Base-by-base conservation (phyloP, 768 basidiomycete genomes). In the Cantharellus anzutake region DNA sequence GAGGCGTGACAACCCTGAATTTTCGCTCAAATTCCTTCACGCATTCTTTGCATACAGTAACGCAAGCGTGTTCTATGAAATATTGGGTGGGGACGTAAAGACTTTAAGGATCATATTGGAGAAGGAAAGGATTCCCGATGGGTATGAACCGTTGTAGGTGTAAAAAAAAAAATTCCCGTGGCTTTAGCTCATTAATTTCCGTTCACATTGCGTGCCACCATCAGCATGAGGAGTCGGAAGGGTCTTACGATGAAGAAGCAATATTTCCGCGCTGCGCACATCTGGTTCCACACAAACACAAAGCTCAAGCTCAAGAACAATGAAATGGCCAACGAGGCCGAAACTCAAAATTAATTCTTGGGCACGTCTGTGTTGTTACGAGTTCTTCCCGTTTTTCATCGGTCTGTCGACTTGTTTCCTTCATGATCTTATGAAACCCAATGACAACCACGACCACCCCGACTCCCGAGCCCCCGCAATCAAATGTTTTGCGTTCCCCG, bases 101-200 rank as follows among this genome's bases (percentile, higher is more conserved):
- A 81, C 82, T 60, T 64, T 88, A 42, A 70, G 75, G 44, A 63
- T 74, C 0, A 65, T 84, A 56, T 68, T 89, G 29, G 67, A 72
- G 5, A 82, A 89, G 50, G 86, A 89, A 63, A 76, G 84, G 14
- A 65, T 89, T 40, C 81, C 82, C 0, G 74, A 82, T 0, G 79
- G 79, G 34, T 88, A 84, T 84, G 83, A 87, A 66, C 74, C 85
- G 0, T 71, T 16, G 56, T 57, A 14, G 5, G 56, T 57, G 29
- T 29, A 11, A 11, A 48, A 29, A 29, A 29, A 11, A 11, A 48
- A 48, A 11, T 48, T 11, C 44, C 29, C 29, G 44, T 29, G 11
- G 11, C 29, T 48, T 48, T 48, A 11, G 44, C 29, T 48, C 29
- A 29, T 48, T 29, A 29, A 48, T 11, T 11, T 48, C 44, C 29